Conservation (phyloP, 1,284 basidiomycete genomes). For the Ceratobasidium sp. region DNA sequence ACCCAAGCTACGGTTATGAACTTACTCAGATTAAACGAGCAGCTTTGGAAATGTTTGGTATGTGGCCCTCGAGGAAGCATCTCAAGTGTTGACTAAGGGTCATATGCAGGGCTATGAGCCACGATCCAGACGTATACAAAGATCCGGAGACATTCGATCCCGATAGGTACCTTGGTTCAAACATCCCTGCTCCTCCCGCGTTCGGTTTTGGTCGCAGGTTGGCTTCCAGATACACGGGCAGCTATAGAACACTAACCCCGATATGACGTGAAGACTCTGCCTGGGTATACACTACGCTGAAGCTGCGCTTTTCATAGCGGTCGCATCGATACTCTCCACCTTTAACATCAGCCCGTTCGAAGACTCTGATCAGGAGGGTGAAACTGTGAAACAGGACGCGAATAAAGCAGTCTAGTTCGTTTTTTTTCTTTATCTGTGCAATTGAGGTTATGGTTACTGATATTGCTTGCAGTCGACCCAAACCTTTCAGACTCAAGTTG, state of each 20-base stretch:
- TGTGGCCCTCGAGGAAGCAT: neutral
- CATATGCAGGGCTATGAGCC: conserved; percentile 2
- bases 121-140: neutral
- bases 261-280: neutral
- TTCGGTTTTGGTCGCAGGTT: conserved; percentile 3
- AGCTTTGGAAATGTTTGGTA: conserved; percentile 19
- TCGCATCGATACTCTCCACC: neutral
- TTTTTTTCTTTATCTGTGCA: too few relatives aligned
- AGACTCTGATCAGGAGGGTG: too few relatives aligned
- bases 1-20: neutral
- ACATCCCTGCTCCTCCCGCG: neutral
- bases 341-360: neutral
- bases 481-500: too few relatives aligned
- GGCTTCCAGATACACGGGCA: neutral
- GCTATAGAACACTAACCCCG: neutral
- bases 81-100: too few relatives aligned
- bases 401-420: too few relatives aligned
- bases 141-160: neutral
- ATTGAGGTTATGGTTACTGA: too few relatives aligned
- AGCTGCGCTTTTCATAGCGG: neutral
- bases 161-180: neutral
- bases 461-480: too few relatives aligned
- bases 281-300: neutral
- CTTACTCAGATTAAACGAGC: too few relatives aligned
- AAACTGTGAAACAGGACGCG: too few relatives aligned